These are phyloP conservation scores for Stachybotrys chartarum DNA, from an alignment of 2,329 filamentous ascomycete genomes.

Conservation along the genomic window DNA sequence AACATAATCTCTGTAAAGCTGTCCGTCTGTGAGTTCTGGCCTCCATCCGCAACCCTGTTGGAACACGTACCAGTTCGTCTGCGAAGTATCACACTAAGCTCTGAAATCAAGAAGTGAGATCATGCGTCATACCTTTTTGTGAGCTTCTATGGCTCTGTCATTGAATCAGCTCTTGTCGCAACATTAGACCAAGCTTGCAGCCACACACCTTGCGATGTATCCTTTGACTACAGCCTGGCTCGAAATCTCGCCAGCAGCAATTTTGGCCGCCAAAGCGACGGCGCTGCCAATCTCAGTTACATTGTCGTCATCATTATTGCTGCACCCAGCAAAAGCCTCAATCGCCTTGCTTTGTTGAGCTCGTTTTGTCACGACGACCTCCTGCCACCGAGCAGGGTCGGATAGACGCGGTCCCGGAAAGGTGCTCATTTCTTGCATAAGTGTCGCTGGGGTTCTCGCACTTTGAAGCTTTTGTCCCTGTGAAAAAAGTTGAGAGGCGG, in stretches of 20 bases:
- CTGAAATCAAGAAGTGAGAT: neutral
- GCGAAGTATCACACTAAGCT: neutral
- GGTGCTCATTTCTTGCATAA: too few relatives aligned
- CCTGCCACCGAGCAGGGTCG: neutral
- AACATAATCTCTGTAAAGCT: neutral
- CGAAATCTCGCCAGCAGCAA: neutral
- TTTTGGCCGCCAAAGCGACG: neutral
- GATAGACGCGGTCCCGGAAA: too few relatives aligned
- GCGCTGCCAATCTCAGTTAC: neutral
- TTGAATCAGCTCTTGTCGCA: neutral
- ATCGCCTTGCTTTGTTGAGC: neutral
- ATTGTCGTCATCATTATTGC: neutral
- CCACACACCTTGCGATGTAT: neutral
- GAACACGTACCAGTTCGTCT: neutral
- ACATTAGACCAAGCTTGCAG: neutral
- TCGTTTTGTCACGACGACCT: neutral
- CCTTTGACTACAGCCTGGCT: neutral
- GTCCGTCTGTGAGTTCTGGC: neutral
- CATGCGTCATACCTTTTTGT: neutral
- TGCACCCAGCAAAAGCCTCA: neutral
- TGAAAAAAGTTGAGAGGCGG: too few relatives aligned
- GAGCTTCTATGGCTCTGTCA: neutral
- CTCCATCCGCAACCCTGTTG: neutral
- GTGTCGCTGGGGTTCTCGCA: too few relatives aligned
- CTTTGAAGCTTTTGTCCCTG: too few relatives aligned